These are phyloP conservation scores for Arachis monticola DNA, from an alignment of 331 rosid species.

Conservation along the genomic window DNA sequence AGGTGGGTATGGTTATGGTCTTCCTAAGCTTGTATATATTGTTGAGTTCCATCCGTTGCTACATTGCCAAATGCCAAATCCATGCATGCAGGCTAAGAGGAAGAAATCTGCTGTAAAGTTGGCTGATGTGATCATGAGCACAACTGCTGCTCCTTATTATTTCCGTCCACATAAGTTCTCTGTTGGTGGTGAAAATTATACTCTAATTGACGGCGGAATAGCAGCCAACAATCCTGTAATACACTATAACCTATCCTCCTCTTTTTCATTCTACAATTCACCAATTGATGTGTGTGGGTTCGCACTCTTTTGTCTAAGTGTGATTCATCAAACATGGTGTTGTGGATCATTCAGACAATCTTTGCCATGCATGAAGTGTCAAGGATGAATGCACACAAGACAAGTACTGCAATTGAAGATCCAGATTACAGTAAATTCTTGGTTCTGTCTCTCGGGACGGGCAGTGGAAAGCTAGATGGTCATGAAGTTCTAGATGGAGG, in stretches of 20 bases:
- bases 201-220: slow-evolving; percentile 24
- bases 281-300: background rate
- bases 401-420: background rate
- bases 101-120: background rate
- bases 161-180: background rate
- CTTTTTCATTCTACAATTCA: background rate
- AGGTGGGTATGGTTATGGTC: slow-evolving; percentile 1
- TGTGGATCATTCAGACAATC: slow-evolving; percentile 8
- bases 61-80: background rate
- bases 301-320: too few relatives aligned
- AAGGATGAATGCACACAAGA: background rate
- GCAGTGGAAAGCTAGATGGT: slow-evolving; percentile 23
- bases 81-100: slow-evolving; percentile 21
- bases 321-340: background rate
- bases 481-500: background rate
- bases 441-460: slow-evolving; percentile 33
- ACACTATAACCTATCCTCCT: background rate
- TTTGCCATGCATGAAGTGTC: slow-evolving; percentile 23
- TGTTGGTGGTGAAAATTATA: background rate
- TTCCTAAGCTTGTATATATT: background rate
- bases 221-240: slow-evolving; percentile 32
- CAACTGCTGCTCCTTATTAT: slow-evolving; percentile 29
- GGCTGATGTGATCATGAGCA: slow-evolving; percentile 27
- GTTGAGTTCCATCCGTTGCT: background rate
- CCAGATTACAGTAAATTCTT: background rate